Percentiles rank a stretch among this genome's conserved stretches.
Conservation (phyloP, 1,284 basidiomycete genomes). For the Volvariella surrecta region DNA sequence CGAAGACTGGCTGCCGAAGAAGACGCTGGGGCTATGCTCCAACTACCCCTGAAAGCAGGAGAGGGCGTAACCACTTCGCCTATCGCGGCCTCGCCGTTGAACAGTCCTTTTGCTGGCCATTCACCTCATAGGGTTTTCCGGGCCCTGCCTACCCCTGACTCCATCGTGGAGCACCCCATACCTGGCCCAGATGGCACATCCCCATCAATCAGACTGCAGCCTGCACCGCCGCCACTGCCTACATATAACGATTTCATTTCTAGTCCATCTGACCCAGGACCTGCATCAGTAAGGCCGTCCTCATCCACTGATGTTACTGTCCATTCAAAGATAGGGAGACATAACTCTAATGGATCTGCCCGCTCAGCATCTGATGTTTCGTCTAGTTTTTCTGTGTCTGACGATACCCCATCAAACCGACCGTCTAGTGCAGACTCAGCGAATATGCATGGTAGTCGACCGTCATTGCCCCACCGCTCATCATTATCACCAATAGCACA, state of each 20-base stretch:
- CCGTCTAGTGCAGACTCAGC: no score
- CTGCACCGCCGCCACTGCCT: background rate
- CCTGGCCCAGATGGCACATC: background rate
- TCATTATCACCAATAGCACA: background rate
- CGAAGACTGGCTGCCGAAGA: constrained; percentile 23
- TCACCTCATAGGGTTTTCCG: background rate
- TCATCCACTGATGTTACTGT: background rate
- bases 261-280: background rate
- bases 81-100: constrained; percentile 8
- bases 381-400: background rate
- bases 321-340: no score
- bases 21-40: constrained; percentile 13
- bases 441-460: no score
- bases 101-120: constrained; percentile 1
- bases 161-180: no score
- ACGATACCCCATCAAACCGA: background rate
- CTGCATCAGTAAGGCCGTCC: background rate
- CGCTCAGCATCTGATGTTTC: background rate
- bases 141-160: background rate
- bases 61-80: no score
- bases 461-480: no score
- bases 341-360: background rate
- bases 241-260: background rate
- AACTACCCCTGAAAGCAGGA: no score
- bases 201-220: background rate